Evolutionary conservation across 2,329 filamentous ascomycete species (phyloP).

Genomic region (Xenoacremonium recifei): DNA sequence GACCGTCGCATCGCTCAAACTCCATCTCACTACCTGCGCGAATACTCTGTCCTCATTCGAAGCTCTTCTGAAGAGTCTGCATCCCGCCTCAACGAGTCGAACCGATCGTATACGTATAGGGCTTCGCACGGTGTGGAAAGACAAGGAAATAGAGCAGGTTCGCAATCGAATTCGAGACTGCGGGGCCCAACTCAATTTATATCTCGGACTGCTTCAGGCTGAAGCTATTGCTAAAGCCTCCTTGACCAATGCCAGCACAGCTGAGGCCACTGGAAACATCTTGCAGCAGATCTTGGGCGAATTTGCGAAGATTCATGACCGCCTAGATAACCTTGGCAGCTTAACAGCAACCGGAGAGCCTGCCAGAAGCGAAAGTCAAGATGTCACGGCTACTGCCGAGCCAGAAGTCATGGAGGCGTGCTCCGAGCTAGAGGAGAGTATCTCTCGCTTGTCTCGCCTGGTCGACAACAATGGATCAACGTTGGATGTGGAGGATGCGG

Average conservation of each 20-base stretch:
- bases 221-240: conserved; percentile 10
- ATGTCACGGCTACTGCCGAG: neutral
- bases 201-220: conserved; percentile 13
- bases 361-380: neutral
- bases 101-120: neutral
- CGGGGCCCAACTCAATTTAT: conserved; percentile 9
- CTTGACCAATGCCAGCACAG: conserved; percentile 4
- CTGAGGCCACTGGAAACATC: conserved; percentile 3
- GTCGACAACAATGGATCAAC: conserved; percentile 5
- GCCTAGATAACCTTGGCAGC: neutral
- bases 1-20: neutral
- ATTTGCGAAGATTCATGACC: conserved; percentile 5
- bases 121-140: conserved; percentile 7
- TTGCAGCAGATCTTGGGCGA: conserved; percentile 10
- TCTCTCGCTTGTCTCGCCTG: conserved; percentile 7
- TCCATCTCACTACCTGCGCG: neutral
- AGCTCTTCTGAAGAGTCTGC: neutral
- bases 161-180: conserved; percentile 10
- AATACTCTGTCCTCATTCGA: neutral
- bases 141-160: conserved; percentile 8
- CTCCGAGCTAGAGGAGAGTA: conserved; percentile 13
- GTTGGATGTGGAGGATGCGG: conserved; percentile 11
- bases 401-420: conserved; percentile 5
- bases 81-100: neutral
- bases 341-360: neutral